Evolutionary conservation across 1,284 basidiomycete species (phyloP), one percentile per base, ranked within the genome.

Genomic region (Psilocybe mexicana): DNA sequence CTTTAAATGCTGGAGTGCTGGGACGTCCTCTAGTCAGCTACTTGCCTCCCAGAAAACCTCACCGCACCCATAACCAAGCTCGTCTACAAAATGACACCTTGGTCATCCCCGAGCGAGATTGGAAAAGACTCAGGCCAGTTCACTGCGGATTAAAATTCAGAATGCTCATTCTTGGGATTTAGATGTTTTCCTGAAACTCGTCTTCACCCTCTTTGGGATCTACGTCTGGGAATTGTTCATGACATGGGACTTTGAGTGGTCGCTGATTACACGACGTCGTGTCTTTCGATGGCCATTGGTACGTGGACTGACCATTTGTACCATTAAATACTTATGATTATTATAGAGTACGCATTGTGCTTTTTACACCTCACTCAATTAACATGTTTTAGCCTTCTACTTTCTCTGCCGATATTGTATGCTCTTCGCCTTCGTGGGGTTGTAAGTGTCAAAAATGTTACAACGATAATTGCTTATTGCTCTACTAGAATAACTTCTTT

Each of bases 351-450:
- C 54, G 70, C 71, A 8, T 25, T 55, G 42, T 18, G 18, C 18
- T 18, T 6, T 33, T 25, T 25, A 33, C 8, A 18, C 14, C 35
- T 2, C 36, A 11, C 43, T 59, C 64, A 25, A 67, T 62, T 44
- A 46, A 45, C 18, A 44, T 30, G 28, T 33, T 40, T 43, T 64
- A 88, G 87, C 82, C 35, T 83, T 86, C 59, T 87, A 87, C 68
- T 88, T 88, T 68, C 72, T 87, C 30, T 86, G 83, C 66, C 82
- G 87, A 59, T 89, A 89, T 69, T 85, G 83, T 66, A 83, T 88
- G 75, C 64, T 88, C 23, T 74, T 82, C 59, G 80, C 86, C 2
- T 76, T 88, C 61, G 69, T 85, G 62, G 85, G 86, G 55, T 63
- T 89, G 86, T 87, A 66, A 73, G 76, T 65, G 23, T 35, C 10